These are phyloP conservation scores for Astragalus glycyphyllos DNA, from an alignment of 306 rosid genomes.

Conservation along the genomic window DNA sequence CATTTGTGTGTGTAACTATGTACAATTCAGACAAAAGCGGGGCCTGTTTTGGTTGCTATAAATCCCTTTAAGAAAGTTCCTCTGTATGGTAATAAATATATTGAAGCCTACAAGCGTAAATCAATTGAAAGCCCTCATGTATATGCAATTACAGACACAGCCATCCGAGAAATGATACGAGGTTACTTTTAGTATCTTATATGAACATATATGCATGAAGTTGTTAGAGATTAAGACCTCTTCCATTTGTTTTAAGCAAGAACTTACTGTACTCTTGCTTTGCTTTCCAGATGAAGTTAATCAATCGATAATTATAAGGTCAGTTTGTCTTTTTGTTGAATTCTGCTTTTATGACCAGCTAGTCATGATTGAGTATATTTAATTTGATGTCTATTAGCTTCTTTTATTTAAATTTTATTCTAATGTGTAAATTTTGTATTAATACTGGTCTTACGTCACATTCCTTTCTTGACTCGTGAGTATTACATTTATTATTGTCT, in stretches of 20 bases:
- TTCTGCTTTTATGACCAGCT: slow-evolving; percentile 18
- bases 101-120: slow-evolving; percentile 83
- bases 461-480: background rate
- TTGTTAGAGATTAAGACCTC: slow-evolving; percentile 38
- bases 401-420: slow-evolving; percentile 5
- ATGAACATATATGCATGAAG: slow-evolving; percentile 2
- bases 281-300: slow-evolving; percentile 87
- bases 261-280: slow-evolving; percentile 37
- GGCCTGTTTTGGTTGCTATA: slow-evolving; percentile 95
- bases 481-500: slow-evolving; percentile 16
- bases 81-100: slow-evolving; percentile 78
- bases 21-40: slow-evolving; percentile 82
- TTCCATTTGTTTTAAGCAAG: slow-evolving; percentile 38
- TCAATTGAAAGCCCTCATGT: slow-evolving; percentile 84
- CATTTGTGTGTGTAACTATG: slow-evolving; percentile 34
- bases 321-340: slow-evolving; percentile 41
- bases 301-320: slow-evolving; percentile 94
- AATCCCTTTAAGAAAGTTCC: slow-evolving; percentile 92
- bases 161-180: slow-evolving; percentile 89
- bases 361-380: background rate
- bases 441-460: background rate
- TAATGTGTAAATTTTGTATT: background rate
- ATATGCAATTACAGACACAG: slow-evolving; percentile 91
- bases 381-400: slow-evolving; percentile 18
- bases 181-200: slow-evolving; percentile 50